Base-by-base conservation (phyloP, 1,284 basidiomycete species). In the Ceratobasidium sp. region DNA sequence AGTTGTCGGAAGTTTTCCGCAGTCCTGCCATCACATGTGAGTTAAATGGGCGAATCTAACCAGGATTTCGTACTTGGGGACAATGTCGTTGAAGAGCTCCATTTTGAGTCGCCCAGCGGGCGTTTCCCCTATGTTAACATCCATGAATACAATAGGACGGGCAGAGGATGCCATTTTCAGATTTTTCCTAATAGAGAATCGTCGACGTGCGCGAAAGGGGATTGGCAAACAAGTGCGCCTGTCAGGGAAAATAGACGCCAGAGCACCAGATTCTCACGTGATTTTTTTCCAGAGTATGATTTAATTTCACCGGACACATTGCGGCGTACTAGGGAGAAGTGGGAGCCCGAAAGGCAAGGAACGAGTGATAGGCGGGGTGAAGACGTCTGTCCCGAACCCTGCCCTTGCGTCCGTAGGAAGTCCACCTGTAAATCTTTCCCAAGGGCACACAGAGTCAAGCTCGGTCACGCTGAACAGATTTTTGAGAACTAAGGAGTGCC, bases 1-100 rank as follows among this genome's bases (percentile, higher is more conserved):
- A 98, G 84, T 78, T 98, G 96, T 73, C 97, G 87, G 79, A 99
- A 99, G 84, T 99, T 99, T 83, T 99, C 98, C 1, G 95, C 94
- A 0, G 97, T 98, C 79, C 93, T 94, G 76, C 55, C 26, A 35
- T 28, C 35, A 18, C 14, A 30, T 38, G 47, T 28, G n/a, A 73
- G 43, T 63, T 50, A 21, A 28, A 35, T n/a, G 8, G 28, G 38
- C 32, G 14, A 26, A 18, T 30, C 16, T 54, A 16, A 21, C n/a
- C 41, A 47, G 23, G 63, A 18, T 41, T 11, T 81, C 87, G 52
- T 46, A 92, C 94, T 93, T 95, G 62, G 96, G 95, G 0, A 93
- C 94, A 62, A 96, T 89, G 79, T 98, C 96, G 75, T 88, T 93
- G 82, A 95, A 97, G 14, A 98, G 84, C 80, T 96, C 97, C 89